Conservation (phyloP, 1,139 yeast species). For the Protomyces pachydermus region DNA sequence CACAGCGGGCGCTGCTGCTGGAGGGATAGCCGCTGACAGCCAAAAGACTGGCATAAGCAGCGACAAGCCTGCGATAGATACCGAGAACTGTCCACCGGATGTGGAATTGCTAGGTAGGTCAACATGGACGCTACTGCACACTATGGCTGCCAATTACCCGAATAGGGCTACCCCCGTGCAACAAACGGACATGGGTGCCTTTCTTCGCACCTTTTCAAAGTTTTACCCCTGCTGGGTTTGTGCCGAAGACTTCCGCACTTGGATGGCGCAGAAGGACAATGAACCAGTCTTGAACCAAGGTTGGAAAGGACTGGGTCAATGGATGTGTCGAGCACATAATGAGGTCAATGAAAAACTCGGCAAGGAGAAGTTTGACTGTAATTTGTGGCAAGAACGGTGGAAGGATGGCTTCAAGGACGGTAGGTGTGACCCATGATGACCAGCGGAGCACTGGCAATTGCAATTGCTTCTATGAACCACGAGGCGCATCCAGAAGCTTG, state of each 20-base stretch:
- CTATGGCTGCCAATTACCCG: slow-evolving; percentile 88
- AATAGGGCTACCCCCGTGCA: slow-evolving; percentile 55
- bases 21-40: not conserved
- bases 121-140: slow-evolving; percentile 88
- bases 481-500: not conserved
- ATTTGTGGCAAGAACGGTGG: slow-evolving; percentile 92
- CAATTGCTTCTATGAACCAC: not conserved
- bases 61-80: slow-evolving; percentile 33
- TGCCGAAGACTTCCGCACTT: slow-evolving; percentile 73
- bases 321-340: slow-evolving; percentile 96
- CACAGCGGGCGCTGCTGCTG: not conserved
- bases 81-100: slow-evolving; percentile 76
- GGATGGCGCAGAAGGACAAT: slow-evolving; percentile 49
- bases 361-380: slow-evolving; percentile 78
- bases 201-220: slow-evolving; percentile 65
- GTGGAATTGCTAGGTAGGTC: slow-evolving; percentile 74
- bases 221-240: slow-evolving; percentile 95
- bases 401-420: slow-evolving; percentile 35
- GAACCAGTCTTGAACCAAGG: slow-evolving; percentile 59
- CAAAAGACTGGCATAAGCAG: not conserved
- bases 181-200: slow-evolving; percentile 66
- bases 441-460: no score
- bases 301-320: slow-evolving; percentile 75
- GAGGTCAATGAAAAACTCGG: slow-evolving; percentile 80
- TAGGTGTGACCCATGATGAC: slow-evolving; percentile 30